These are phyloP conservation scores for Amaranthus cruentus DNA, from an alignment of 148 eudicot genomes.

Conservation along the genomic window DNA sequence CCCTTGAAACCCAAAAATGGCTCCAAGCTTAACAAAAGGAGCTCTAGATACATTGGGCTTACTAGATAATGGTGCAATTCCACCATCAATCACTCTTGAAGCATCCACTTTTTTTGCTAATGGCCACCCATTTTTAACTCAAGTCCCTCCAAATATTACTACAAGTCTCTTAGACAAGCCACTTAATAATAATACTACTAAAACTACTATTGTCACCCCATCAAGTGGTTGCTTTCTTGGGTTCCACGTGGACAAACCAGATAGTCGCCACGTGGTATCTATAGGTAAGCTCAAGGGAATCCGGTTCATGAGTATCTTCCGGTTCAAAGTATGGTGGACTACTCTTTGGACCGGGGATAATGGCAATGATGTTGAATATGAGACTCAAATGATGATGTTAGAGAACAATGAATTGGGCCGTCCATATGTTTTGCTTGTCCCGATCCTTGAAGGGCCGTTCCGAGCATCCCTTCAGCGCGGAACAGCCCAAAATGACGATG, in stretches of 20 bases:
- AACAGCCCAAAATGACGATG: conserved; percentile 17
- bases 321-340: conserved; percentile 93
- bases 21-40: conserved; percentile 47
- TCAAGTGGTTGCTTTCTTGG: conserved; percentile 50
- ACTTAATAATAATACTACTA: neutral
- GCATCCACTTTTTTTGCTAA: conserved; percentile 47
- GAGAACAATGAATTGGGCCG: conserved; percentile 35
- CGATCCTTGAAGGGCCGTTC: conserved; percentile 57
- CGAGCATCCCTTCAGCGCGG: conserved; percentile 68
- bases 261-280: conserved; percentile 42
- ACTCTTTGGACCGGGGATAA: conserved; percentile 66
- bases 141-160: conserved; percentile 48
- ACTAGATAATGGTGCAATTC: neutral
- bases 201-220: neutral
- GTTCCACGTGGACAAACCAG: conserved; percentile 36
- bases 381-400: conserved; percentile 68
- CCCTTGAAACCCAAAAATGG: conserved; percentile 27
- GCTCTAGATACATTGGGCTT: conserved; percentile 23
- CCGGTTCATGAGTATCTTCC: conserved; percentile 61
- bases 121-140: conserved; percentile 49
- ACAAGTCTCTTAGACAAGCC: conserved; percentile 29
- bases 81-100: conserved; percentile 31
- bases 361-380: conserved; percentile 58
- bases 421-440: conserved; percentile 63
- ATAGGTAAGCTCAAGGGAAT: conserved; percentile 54